Base-by-base conservation (phyloP, 805 yeast genomes). In the Yarrowia divulgata region DNA sequence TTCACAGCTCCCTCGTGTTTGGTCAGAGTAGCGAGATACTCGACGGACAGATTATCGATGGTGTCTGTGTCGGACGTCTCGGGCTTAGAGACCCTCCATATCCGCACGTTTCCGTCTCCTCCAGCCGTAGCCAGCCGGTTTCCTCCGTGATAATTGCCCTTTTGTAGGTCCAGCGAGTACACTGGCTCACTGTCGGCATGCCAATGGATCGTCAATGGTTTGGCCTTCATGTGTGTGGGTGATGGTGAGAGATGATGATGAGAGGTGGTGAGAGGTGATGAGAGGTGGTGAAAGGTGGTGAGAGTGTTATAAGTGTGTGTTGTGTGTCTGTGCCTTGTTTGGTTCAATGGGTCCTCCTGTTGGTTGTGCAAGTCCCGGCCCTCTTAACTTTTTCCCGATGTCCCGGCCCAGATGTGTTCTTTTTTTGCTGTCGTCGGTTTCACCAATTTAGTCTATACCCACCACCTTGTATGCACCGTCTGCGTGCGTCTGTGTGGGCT, bases 1-100 rank as follows among this genome's bases (percentile, higher is more conserved):
- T 95, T 95, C 23, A 95, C 97, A 0, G 98, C 97, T 77, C 93
- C 97, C 1, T 95, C 90, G 76, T 95, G 99, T 73, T 92, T 93
- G 3, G 89, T 78, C 64, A 95, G 82, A 0, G 97, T 91, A 18
- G 95, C 85, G 37, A 93, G 80, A 77, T 93, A 94, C 71, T 88
- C 90, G 18, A 93, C 90, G 29, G 71, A 68, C n/a, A 54, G 40
- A 13, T 69, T 72, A 8, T 66, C 71, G 85, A 76, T n/a, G 43
- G 77, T 72, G 63, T 75, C 76, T 23, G 67, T 64, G 32, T 76
- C 74, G 42, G 74, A 74, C 3, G 74, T 72, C 46, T 8, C 70
- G 69, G 35, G 73, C 18, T 62, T 49, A 29, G 37, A 14, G 40
- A 81, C 71, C 54, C 76, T 70, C 83, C 84, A 79, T 37, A 79